Base-by-base conservation (phyloP, 768 basidiomycete genomes). In the Tulasnella sp. region DNA sequence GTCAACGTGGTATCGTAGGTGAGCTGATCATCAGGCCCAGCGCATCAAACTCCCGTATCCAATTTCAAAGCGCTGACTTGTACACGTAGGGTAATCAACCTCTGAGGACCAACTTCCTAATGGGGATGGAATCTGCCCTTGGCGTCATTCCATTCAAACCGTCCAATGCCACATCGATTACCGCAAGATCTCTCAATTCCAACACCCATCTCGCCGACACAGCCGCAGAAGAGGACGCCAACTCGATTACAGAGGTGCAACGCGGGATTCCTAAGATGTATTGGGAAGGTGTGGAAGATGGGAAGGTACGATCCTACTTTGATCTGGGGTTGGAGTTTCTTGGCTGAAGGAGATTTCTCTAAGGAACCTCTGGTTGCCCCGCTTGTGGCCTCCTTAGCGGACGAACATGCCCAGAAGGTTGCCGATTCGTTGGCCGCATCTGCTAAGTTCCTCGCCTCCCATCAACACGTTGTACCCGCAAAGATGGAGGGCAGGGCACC, bases 111-210 rank as follows among this genome's bases (percentile, higher is more conserved):
- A 87, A 88, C 8, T 91, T 93, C 70, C 78, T 75, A 5, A 67
- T 69, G 45, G 88, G 85, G 17, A 96, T 96, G 92, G 91, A 96
- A 65, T 71, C 71, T 42, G 69, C 88, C 3, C 74, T 96, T 27
- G 84, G 80, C 41, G 80, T 86, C n/a, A 71, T 69, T 21, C 54
- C 60, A 49, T 52, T 25, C 48, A 43, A n/a, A 41, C 31, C 43
- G 8, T n/a, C 54, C 10, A 31, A 25, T n/a, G 38, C 21, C 12
- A 2, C 19, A 2, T 22, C 11, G 22, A 53, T 54, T 46, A 46
- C 43, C 49, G 4, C 29, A 22, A n/a, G 31, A n/a, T 3, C 44
- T 21, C 42, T 41, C 30, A 25, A 38, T 2, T 21, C 58, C n/a
- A 48, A 56, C 44, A 21, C 43, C 12, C 42, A 43, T 30, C 31